Percentiles rank a stretch among this genome's conserved stretches.
Evolutionary conservation across 192 early-diverging fungal genomes (phyloP).

Genomic region (Podila epicladia): DNA sequence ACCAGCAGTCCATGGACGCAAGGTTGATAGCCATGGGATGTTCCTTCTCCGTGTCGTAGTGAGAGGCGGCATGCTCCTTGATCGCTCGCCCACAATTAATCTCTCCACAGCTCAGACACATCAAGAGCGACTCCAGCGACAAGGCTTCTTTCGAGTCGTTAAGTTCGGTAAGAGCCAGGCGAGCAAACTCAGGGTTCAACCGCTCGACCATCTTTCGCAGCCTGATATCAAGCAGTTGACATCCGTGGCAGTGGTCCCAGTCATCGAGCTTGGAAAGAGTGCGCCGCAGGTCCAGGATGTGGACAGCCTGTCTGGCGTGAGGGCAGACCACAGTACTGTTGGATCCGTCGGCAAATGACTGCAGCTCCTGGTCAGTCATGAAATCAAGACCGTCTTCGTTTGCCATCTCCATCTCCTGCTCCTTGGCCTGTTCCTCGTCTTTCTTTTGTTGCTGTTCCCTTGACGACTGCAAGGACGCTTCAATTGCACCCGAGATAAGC

Average conservation of each 20-base stretch:
- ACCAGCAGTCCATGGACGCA: conserved; percentile 10
- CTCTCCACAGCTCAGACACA: conserved; percentile 25
- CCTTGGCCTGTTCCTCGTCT: background rate
- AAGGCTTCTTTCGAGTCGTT: background rate
- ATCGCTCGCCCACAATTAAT: conserved; percentile 18
- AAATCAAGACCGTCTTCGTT: background rate
- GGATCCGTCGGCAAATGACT: conserved; percentile 8
- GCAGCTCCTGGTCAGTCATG: conserved; percentile 1
- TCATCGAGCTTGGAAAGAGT: conserved; percentile 8
- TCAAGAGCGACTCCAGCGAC: background rate
- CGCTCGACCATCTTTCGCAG: background rate
- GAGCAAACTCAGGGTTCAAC: background rate
- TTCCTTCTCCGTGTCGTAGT: background rate
- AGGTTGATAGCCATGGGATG: conserved; percentile 20
- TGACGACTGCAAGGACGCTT: conserved; percentile 17
- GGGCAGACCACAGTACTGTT: conserved; percentile 19
- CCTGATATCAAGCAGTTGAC: background rate
- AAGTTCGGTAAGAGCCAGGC: background rate
- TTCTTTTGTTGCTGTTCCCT: background rate
- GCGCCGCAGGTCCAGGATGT: conserved; percentile 7
- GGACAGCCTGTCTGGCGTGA: conserved; percentile 32
- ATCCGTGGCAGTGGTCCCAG: conserved; percentile 28
- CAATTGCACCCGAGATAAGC: conserved; percentile 15
- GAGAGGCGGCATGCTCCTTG: conserved; percentile 5
- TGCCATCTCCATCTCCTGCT: background rate